phyloP scores from a whole-genome alignment of 1,139 yeast genomes.

The Insectozyma bohioensis region DNA sequence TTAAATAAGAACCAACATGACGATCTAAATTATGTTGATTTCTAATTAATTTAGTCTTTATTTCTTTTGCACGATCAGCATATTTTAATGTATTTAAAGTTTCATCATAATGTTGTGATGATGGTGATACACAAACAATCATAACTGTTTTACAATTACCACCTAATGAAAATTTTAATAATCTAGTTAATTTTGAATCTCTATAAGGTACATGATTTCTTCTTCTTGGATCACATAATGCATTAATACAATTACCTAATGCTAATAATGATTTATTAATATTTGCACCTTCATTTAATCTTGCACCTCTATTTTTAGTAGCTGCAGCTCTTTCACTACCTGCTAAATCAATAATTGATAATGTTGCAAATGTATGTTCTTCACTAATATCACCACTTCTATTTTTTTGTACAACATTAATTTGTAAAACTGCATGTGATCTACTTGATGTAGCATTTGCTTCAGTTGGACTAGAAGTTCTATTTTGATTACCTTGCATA shows the following conservation, averaged over 20 bases:
- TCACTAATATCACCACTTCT: slow-evolving; percentile 65
- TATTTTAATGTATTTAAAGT: slow-evolving; percentile 86
- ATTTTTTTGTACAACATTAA: slow-evolving; percentile 64
- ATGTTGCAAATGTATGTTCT: slow-evolving; percentile 72
- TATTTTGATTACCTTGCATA: slow-evolving; percentile 64
- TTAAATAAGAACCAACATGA: slow-evolving; percentile 84
- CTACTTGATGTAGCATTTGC: slow-evolving; percentile 90
- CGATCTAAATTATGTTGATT: slow-evolving; percentile 78
- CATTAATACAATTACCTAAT: slow-evolving; percentile 90
- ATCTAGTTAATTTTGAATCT: slow-evolving; percentile 83
- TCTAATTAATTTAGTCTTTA: slow-evolving; percentile 75
- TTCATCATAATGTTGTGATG: slow-evolving; percentile 84
- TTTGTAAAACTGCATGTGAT: slow-evolving; percentile 89
- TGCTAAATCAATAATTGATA: slow-evolving; percentile 87
- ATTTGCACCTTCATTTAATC: slow-evolving; percentile 88
- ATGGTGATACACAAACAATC: slow-evolving; percentile 93
- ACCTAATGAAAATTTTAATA: slow-evolving; percentile 86
- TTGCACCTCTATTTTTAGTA: slow-evolving; percentile 75
- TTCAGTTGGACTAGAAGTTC: slow-evolving; percentile 85
- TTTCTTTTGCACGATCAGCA: slow-evolving; percentile 88
- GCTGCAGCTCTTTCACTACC: slow-evolving; percentile 95
- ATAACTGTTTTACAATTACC: slow-evolving; percentile 94
- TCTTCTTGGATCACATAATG: slow-evolving; percentile 72
- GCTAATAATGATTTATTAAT: slow-evolving; percentile 86
- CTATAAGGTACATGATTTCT: slow-evolving; percentile 83